Evolutionary conservation across 2,329 filamentous ascomycete species (phyloP).

Genomic region (Xylaria digitata): DNA sequence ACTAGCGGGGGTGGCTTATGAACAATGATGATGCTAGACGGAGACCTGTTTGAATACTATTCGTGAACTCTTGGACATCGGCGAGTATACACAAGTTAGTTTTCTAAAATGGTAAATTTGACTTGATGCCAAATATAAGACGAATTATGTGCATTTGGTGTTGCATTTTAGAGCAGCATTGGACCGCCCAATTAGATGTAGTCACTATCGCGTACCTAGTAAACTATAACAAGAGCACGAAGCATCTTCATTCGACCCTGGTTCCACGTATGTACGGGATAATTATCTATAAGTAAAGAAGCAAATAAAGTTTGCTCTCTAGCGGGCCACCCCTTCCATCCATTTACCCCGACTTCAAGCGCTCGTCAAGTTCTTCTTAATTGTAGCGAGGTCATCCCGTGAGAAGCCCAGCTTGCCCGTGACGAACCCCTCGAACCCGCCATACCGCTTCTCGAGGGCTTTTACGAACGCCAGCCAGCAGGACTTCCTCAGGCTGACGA

Average conservation of each 20-base stretch:
- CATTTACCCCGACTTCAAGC: constrained; percentile 1
- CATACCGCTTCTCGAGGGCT: constrained; percentile 57
- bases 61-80: no score
- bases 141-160: background rate
- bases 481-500: constrained; percentile 56
- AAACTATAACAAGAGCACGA: no score
- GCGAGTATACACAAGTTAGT: no score
- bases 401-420: constrained; percentile 59
- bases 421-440: constrained; percentile 63
- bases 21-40: no score
- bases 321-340: background rate
- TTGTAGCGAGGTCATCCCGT: constrained; percentile 57
- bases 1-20: background rate
- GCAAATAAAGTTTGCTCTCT: background rate
- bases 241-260: background rate
- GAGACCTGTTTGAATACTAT: no score
- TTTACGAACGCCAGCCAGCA: constrained; percentile 61
- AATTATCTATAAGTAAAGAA: background rate
- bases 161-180: background rate
- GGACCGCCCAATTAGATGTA: background rate
- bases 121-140: no score
- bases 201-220: background rate
- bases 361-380: constrained; percentile 59
- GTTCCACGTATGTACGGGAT: constrained; percentile 4
- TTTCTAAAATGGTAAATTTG: no score